Evolutionary conservation across 2,329 filamentous ascomycete species (phyloP).

Genomic region (Trichophyton schoenleinii): DNA sequence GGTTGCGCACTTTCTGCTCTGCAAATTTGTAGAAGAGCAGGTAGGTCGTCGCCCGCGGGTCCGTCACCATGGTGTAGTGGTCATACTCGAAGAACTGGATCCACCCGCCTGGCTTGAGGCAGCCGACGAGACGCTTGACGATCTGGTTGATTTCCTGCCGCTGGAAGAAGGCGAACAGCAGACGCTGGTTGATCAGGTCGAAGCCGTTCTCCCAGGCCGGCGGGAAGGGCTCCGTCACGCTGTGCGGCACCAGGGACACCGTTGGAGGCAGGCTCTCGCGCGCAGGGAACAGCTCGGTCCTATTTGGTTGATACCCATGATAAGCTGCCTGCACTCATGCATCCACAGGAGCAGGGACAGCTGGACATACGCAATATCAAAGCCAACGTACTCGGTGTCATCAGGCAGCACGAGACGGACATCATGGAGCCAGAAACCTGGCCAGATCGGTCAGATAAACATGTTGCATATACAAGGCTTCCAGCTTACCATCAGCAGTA

Average conservation of each 20-base stretch:
- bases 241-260: background rate
- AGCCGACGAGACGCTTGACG: background rate
- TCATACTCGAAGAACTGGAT: slow-evolving; percentile 4
- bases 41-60: background rate
- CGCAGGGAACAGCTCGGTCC: background rate
- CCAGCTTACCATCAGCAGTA: background rate
- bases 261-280: background rate
- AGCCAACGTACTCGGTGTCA: background rate
- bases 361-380: slow-evolving; percentile 1
- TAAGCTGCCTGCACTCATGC: too few relatives aligned
- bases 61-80: background rate
- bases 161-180: slow-evolving; percentile 2
- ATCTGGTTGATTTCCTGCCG: slow-evolving; percentile 3
- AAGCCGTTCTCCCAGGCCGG: slow-evolving; percentile 4
- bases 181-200: slow-evolving; percentile 5
- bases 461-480: background rate
- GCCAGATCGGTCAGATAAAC: background rate
- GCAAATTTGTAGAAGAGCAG: slow-evolving; percentile 1
- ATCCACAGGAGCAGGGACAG: background rate
- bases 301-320: background rate
- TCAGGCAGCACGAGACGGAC: background rate
- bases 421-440: slow-evolving; percentile 1
- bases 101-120: slow-evolving; percentile 1
- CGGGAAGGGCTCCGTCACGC: background rate
- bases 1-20: background rate